Evolutionary conservation across 2,329 filamentous ascomycete genomes (phyloP), one percentile per base, ranked within the genome.

Genomic region (Tetracladium maxilliforme): DNA sequence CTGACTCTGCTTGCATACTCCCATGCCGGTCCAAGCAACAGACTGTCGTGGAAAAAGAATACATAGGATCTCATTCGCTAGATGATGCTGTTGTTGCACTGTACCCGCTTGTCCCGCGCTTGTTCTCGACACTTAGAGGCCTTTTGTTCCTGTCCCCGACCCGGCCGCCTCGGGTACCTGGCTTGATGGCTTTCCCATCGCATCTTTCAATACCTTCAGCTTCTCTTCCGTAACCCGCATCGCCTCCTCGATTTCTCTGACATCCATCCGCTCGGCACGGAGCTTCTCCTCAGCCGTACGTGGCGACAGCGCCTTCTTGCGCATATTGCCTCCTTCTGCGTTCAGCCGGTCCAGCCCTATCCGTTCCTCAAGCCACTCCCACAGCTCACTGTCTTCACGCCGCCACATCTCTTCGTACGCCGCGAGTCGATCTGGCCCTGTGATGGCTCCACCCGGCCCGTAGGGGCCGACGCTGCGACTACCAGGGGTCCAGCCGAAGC

Each of bases 351-450:
- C 76, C 44, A 90, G 56, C 3, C 82, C 78, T 3, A 83, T 74
- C 11, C 86, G 66, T 39, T 92, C 81, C 47, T 94, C 86, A 5
- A 94, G 56, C 86, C 86, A 94, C 30, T 81, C 75, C 86, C 86
- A 94, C 7, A 94, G 56, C 39, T 90, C 82, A 35, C 70, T 82
- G 45, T 94, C 86, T 47, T 94, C 83, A 20, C 70, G 61, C 18
- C 72, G 65, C 86, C 87, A 98, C 43, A 95, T 78, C 51, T 93
- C 81, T 37, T 95, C 86, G 45, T 94, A 95, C 1, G 81, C 83
- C 3, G 77, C 72, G 10, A 84, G 54, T 6, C 84, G 69, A 28
- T 86, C 72, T 0, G 79, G 65, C 14, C n/a, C n/a, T n/a, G n/a
- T n/a, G n/a, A n/a, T n/a, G n/a, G n/a, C n/a, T n/a, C n/a, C 54